A percentile compares a stretch with the other conserved stretches of the same genome.
These are phyloP conservation scores for Tricholoma terreum DNA, from an alignment of 768 basidiomycete species.

Conservation along the genomic window DNA sequence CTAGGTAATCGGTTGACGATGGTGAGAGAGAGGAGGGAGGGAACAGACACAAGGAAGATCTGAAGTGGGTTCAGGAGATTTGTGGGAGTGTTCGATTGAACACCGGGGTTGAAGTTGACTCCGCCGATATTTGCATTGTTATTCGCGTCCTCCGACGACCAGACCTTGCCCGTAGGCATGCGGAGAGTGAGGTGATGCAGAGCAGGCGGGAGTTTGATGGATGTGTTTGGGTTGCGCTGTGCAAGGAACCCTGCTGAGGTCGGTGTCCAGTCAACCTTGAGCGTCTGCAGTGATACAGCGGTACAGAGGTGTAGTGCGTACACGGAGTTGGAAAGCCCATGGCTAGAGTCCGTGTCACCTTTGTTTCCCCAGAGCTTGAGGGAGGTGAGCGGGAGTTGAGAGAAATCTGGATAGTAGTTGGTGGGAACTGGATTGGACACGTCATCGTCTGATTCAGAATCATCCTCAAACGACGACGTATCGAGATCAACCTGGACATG, in stretches of 20 bases:
- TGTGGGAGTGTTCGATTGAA: neutral
- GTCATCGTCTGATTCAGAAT: neutral
- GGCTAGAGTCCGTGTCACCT: slow-evolving; percentile 17
- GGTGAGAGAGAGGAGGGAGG: slow-evolving; percentile 12
- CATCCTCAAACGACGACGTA: neutral
- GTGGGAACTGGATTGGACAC: neutral
- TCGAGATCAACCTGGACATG: neutral
- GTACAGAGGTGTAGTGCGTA: slow-evolving; percentile 31
- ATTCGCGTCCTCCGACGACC: slow-evolving; percentile 12
- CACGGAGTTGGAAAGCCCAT: slow-evolving; percentile 7
- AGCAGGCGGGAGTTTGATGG: slow-evolving; percentile 12
- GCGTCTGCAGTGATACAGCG: slow-evolving; percentile 33
- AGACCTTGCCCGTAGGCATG: slow-evolving; percentile 16
- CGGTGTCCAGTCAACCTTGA: slow-evolving; percentile 41
- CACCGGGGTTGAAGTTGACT: neutral
- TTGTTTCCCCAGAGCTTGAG: slow-evolving; percentile 38
- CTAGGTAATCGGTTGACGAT: slow-evolving; percentile 14
- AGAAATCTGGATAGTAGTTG: slow-evolving; percentile 13
- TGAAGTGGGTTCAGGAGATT: slow-evolving; percentile 14
- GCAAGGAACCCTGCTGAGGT: slow-evolving; percentile 34
- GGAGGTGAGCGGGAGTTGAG: slow-evolving; percentile 40
- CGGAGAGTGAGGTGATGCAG: slow-evolving; percentile 19
- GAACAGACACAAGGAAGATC: slow-evolving; percentile 13
- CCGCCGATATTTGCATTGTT: neutral
- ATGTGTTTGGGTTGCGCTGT: slow-evolving; percentile 18